Conservation (phyloP, 805 yeast species). For the Saturnispora diversa region DNA sequence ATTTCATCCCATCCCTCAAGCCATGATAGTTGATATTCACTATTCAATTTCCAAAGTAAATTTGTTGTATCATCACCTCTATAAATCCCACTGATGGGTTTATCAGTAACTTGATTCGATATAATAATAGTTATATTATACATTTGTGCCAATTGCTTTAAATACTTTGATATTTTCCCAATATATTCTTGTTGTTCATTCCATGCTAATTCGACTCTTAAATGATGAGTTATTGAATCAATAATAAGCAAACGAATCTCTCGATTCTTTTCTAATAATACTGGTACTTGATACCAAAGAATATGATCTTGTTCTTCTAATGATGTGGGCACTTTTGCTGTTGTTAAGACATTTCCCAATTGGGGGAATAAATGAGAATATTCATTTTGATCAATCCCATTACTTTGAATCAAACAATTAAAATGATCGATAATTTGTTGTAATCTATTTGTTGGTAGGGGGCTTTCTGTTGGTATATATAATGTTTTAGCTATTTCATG, state of each 20-base stretch:
- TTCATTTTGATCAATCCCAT: slow-evolving; percentile 22
- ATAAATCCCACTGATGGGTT: slow-evolving; percentile 31
- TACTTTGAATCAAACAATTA: slow-evolving; percentile 27
- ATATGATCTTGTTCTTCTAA: slow-evolving; percentile 70
- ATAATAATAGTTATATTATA: slow-evolving; percentile 54
- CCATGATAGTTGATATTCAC: slow-evolving; percentile 65
- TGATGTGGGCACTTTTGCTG: slow-evolving; percentile 33
- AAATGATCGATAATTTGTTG: slow-evolving; percentile 33
- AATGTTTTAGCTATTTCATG: slow-evolving; percentile 36
- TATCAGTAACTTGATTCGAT: slow-evolving; percentile 75
- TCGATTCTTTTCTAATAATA: slow-evolving; percentile 34
- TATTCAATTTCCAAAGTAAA: slow-evolving; percentile 32
- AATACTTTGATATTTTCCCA: slow-evolving; percentile 36
- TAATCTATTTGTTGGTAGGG: slow-evolving; percentile 58
- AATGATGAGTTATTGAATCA: slow-evolving; percentile 80
- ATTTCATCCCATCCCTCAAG: slow-evolving; percentile 63
- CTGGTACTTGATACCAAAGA: slow-evolving; percentile 59
- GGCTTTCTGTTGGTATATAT: slow-evolving; percentile 74
- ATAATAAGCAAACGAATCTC: slow-evolving; percentile 52
- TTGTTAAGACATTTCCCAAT: slow-evolving; percentile 25
- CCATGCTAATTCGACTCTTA: slow-evolving; percentile 51
- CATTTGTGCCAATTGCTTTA: slow-evolving; percentile 41
- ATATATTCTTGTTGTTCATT: slow-evolving; percentile 37
- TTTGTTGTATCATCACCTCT: slow-evolving; percentile 18
- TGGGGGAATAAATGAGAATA: slow-evolving; percentile 28